Percentiles rank a stretch among this genome's conserved stretches.
These are phyloP conservation scores for Hyaloraphidium curvatum DNA, from an alignment of 192 early-diverging fungal genomes.

Conservation along the genomic window DNA sequence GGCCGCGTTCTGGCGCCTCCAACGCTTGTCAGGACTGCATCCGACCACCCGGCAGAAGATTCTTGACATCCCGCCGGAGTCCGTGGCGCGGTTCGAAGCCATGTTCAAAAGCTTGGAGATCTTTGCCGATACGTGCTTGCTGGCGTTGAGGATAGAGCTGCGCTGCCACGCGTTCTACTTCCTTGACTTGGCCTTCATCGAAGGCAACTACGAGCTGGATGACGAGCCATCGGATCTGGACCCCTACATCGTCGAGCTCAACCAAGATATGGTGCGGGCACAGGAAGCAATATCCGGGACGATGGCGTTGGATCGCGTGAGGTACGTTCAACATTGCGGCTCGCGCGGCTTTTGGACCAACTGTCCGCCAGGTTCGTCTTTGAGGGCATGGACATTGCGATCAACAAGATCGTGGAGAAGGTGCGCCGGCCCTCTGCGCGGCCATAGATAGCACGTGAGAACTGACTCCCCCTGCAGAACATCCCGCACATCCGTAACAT, in stretches of 20 bases:
- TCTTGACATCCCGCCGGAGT: too few species aligned
- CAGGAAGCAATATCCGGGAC: conserved; percentile 50
- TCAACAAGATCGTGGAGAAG: conserved; percentile 16
- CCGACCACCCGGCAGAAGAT: too few species aligned
- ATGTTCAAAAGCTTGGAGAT: conserved; percentile 41
- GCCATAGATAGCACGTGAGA: not conserved
- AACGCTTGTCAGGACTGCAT: too few species aligned
- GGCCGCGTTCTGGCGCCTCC: too few species aligned
- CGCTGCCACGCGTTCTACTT: conserved; percentile 72
- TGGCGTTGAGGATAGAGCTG: conserved; percentile 64
- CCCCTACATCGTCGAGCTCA: conserved; percentile 64
- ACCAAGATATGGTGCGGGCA: conserved; percentile 49
- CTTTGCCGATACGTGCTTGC: conserved; percentile 58
- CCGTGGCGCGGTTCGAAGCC: conserved; percentile 19
- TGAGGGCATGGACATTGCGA: conserved; percentile 57
- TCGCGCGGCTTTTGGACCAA: not conserved
- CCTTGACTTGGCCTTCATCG: conserved; percentile 57
- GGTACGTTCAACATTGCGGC: conserved; percentile 13
- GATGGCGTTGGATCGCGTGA: conserved; percentile 37
- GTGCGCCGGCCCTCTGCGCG: not conserved
- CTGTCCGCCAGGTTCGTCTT: conserved; percentile 42
- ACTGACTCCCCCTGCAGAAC: not conserved
- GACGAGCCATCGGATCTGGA: conserved; percentile 66
- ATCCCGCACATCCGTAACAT: not conserved
- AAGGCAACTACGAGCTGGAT: conserved; percentile 67